Evolutionary conservation across 495 filamentous ascomycete species (phyloP).

Genomic region (Trichoderma erinaceum): DNA sequence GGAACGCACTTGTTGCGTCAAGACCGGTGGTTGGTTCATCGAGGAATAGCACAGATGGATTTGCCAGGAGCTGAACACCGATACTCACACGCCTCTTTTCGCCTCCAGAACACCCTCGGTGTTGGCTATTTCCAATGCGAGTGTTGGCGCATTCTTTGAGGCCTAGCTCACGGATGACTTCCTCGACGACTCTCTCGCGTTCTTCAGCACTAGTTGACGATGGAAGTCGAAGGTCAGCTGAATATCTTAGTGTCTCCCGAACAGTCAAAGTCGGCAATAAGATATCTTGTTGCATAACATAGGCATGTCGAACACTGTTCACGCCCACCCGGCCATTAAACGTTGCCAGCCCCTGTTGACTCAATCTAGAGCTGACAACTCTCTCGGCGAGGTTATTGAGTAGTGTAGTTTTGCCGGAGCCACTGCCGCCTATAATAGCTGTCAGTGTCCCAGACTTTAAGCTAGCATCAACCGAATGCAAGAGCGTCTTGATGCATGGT

Average conservation of each 20-base stretch:
- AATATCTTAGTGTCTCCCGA: slow-evolving; percentile 63
- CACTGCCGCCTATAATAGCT: slow-evolving; percentile 67
- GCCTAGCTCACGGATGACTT: slow-evolving; percentile 66
- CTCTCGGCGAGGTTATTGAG: slow-evolving; percentile 64
- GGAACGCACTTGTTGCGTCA: slow-evolving; percentile 69
- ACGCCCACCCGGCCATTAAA: slow-evolving; percentile 53
- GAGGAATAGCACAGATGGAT: slow-evolving; percentile 66
- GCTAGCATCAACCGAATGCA: slow-evolving; percentile 25
- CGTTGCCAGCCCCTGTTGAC: slow-evolving; percentile 45
- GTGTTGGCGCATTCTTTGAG: slow-evolving; percentile 71
- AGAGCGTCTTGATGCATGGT: slow-evolving; percentile 28
- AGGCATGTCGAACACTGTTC: slow-evolving; percentile 53
- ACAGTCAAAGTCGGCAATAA: slow-evolving; percentile 65
- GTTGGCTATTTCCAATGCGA: slow-evolving; percentile 57
- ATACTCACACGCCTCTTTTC: slow-evolving; percentile 69
- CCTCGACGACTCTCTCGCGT: slow-evolving; percentile 55
- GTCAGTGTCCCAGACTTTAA: slow-evolving; percentile 52
- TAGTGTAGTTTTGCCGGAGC: slow-evolving; percentile 67
- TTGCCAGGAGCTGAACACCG: slow-evolving; percentile 67
- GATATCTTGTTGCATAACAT: slow-evolving; percentile 73
- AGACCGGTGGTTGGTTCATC: slow-evolving; percentile 73
- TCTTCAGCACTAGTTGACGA: slow-evolving; percentile 53
- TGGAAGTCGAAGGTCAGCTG: slow-evolving; percentile 63
- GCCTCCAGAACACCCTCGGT: slow-evolving; percentile 69
- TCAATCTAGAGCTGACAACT: slow-evolving; percentile 49